phyloP scores from a whole-genome alignment of 78 protist genomes.

The Dictyostelium purpureum region DNA sequence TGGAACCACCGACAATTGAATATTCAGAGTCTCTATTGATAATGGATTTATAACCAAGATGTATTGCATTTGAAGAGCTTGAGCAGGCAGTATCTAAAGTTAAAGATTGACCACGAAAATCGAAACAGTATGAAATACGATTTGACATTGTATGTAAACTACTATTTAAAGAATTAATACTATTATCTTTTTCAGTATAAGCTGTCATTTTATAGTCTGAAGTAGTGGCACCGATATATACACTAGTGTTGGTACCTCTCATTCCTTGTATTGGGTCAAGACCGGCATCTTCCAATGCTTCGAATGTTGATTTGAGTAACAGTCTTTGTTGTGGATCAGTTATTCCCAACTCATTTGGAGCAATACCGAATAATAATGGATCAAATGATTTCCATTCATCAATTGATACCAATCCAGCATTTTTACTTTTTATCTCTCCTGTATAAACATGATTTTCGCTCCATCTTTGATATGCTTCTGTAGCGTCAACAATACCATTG shows the following conservation, averaged over 20 bases:
- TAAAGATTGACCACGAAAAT: slow-evolving; percentile 80
- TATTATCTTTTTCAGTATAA: too few relatives aligned
- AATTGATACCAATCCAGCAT: slow-evolving; percentile 21
- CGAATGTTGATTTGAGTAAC: slow-evolving; percentile 31
- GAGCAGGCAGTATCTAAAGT: slow-evolving; percentile 93
- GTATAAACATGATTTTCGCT: not conserved
- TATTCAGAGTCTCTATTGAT: not conserved
- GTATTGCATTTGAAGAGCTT: slow-evolving; percentile 75
- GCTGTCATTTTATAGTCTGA: too few relatives aligned
- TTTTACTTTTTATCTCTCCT: slow-evolving; percentile 11
- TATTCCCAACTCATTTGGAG: slow-evolving; percentile 51
- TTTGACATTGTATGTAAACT: not conserved
- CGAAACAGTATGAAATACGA: slow-evolving; percentile 5
- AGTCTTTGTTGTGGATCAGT: slow-evolving; percentile 90
- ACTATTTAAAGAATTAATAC: too few relatives aligned
- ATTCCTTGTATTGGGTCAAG: slow-evolving; percentile 10
- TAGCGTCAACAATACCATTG: slow-evolving; percentile 4
- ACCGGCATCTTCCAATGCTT: slow-evolving; percentile 72
- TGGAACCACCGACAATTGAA: slow-evolving; percentile 62
- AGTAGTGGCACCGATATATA: slow-evolving; percentile 9
- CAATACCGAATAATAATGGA: slow-evolving; percentile 50
- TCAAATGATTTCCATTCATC: slow-evolving; percentile 62
- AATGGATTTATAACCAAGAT: slow-evolving; percentile 44
- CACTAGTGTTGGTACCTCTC: slow-evolving; percentile 51
- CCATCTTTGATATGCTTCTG: slow-evolving; percentile 26